These are phyloP conservation scores for Symmetrospora coprosmae DNA, from an alignment of 768 basidiomycete genomes.

Conservation along the genomic window DNA sequence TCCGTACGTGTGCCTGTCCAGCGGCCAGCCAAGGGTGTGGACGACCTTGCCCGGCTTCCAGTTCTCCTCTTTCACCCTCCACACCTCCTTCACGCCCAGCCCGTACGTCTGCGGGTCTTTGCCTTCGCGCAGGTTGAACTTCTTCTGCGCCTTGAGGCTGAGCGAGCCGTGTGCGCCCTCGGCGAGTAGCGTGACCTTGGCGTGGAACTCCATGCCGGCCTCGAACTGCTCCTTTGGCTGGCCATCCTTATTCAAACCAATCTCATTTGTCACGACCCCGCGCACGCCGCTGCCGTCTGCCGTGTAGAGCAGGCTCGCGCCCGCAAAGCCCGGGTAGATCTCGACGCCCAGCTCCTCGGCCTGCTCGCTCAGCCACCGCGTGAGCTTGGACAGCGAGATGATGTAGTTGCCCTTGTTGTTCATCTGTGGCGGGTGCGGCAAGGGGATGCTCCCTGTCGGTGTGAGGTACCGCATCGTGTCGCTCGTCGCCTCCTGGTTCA, in stretches of 20 bases:
- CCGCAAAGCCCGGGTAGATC: conserved; percentile 92
- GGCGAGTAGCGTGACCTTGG: conserved; percentile 78
- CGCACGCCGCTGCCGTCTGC: conserved; percentile 50
- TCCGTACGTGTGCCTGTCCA: conserved; percentile 61
- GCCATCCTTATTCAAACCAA: conserved; percentile 65
- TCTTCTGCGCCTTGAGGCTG: conserved; percentile 59
- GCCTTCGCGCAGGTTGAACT: conserved; percentile 57
- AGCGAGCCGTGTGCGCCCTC: conserved; percentile 91
- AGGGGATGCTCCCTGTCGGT: conserved; percentile 50
- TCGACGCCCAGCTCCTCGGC: conserved; percentile 83
- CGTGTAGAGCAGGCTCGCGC: conserved; percentile 62
- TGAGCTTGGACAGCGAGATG: conserved; percentile 71
- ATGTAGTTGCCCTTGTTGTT: conserved; percentile 85
- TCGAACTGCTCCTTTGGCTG: conserved; percentile 75
- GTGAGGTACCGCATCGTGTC: conserved; percentile 80
- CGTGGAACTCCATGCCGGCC: conserved; percentile 88
- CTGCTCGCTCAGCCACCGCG: conserved; percentile 71
- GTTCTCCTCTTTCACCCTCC: conserved; percentile 60
- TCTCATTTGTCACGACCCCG: conserved; percentile 84
- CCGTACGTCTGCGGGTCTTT: conserved; percentile 85
- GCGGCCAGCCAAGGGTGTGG: conserved; percentile 88
- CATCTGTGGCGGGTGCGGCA: conserved; percentile 97
- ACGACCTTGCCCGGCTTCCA: conserved; percentile 69
- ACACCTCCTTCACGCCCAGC: conserved; percentile 91
- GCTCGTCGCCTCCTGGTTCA: conserved; percentile 61